phyloP scores from a whole-genome alignment of 1,139 yeast species.

The Sugiyamaella novakii region DNA sequence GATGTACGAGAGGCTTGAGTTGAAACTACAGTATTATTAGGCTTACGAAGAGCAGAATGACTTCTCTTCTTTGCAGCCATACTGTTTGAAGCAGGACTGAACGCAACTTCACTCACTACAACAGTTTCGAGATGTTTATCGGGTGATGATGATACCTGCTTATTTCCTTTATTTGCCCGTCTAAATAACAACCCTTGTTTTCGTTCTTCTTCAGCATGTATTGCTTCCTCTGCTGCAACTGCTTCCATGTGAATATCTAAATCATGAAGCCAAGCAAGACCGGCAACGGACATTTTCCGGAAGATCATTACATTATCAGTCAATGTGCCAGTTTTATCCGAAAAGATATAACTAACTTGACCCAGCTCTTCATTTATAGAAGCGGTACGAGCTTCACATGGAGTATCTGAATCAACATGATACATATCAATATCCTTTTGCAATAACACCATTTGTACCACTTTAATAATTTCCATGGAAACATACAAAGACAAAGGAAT shows the following conservation, averaged over 20 bases:
- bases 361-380: conserved; percentile 95
- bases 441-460: conserved; percentile 75
- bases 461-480: conserved; percentile 93
- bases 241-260: conserved; percentile 51
- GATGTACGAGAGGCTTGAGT: conserved; percentile 17
- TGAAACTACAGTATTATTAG: neutral
- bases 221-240: conserved; percentile 21
- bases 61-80: conserved; percentile 7
- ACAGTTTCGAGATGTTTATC: neutral
- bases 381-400: conserved; percentile 94
- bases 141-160: conserved; percentile 4
- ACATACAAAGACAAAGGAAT: conserved; percentile 94
- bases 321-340: conserved; percentile 96
- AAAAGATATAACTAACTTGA: conserved; percentile 90
- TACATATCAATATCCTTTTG: conserved; percentile 96
- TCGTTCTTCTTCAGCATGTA: conserved; percentile 16
- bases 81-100: neutral
- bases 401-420: conserved; percentile 78
- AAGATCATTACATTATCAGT: conserved; percentile 53
- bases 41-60: conserved; percentile 6
- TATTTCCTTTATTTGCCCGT: conserved; percentile 14
- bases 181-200: conserved; percentile 8
- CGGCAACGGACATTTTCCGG: conserved; percentile 54
- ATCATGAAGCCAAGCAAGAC: conserved; percentile 88
- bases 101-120: conserved; percentile 4